phyloP scores from a whole-genome alignment of 352 stramenopile genomes.

The Phytopythium oedochilum region DNA sequence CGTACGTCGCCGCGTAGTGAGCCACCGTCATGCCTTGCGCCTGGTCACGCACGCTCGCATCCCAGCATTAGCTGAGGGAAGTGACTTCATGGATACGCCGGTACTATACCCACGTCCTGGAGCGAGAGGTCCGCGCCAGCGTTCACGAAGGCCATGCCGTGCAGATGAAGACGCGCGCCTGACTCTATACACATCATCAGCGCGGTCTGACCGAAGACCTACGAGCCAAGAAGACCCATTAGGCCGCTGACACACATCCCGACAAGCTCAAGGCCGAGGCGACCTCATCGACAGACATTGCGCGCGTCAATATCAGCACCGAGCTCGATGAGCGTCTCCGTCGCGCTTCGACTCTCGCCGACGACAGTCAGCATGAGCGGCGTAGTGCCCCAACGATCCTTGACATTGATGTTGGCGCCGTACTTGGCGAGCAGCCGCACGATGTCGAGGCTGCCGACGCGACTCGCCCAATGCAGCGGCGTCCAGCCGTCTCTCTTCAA shows the following conservation, averaged over 20 bases:
- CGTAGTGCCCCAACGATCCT: conserved; percentile 74
- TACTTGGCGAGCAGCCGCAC: conserved; percentile 77
- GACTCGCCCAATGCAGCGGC: conserved; percentile 71
- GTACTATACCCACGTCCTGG: conserved; percentile 45
- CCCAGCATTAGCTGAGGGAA: too few species aligned
- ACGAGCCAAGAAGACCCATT: background rate
- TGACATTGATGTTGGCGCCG: conserved; percentile 63
- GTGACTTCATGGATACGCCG: background rate
- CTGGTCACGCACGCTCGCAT: conserved; percentile 13
- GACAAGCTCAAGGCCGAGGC: too few species aligned
- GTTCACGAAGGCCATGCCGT: conserved; percentile 75
- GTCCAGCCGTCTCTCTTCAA: conserved; percentile 69
- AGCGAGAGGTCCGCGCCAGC: conserved; percentile 47
- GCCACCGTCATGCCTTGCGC: conserved; percentile 65
- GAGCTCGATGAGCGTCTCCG: conserved; percentile 64
- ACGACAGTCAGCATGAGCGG: conserved; percentile 78
- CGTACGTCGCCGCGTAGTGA: conserved; percentile 56
- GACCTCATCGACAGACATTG: conserved; percentile 58
- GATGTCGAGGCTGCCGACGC: conserved; percentile 67
- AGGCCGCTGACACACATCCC: too few species aligned
- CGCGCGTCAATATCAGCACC: conserved; percentile 58
- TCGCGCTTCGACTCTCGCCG: conserved; percentile 53
- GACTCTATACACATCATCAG: conserved; percentile 68
- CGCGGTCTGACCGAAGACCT: conserved; percentile 74
- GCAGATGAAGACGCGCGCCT: conserved; percentile 49